Evolutionary conservation across 2,329 filamentous ascomycete species (phyloP).

Genomic region (Macrophomina pseudophaseolina): DNA sequence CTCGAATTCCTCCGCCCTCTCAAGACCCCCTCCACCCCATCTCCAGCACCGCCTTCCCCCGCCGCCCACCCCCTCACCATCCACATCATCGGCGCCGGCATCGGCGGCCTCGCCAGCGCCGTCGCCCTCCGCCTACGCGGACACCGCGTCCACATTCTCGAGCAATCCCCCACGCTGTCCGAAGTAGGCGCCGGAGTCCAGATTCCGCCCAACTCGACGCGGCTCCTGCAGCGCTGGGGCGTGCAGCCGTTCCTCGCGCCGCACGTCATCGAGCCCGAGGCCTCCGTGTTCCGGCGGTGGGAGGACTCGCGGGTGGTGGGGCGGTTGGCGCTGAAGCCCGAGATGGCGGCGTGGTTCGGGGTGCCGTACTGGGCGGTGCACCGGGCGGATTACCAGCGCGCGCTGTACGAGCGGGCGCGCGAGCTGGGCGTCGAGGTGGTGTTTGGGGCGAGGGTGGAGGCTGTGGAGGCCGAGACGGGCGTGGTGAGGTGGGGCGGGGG

Average conservation of each 20-base stretch:
- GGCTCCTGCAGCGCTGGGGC: conserved; percentile 54
- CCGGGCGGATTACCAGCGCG: conserved; percentile 32
- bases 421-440: conserved; percentile 31
- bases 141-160: conserved; percentile 41
- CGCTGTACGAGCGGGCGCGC: conserved; percentile 30
- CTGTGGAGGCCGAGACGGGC: conserved; percentile 26
- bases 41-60: background rate
- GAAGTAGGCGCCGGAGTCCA: conserved; percentile 33
- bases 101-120: conserved; percentile 31
- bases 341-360: conserved; percentile 45
- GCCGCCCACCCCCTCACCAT: conserved; percentile 16
- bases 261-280: conserved; percentile 45
- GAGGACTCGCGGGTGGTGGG: conserved; percentile 53
- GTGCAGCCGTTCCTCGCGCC: conserved; percentile 36
- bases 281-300: conserved; percentile 58
- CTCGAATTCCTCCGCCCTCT: conserved; percentile 29
- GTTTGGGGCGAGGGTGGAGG: conserved; percentile 28
- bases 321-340: conserved; percentile 57
- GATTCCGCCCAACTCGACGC: conserved; percentile 38
- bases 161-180: conserved; percentile 40
- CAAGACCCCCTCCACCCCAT: background rate
- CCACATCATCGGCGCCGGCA: conserved; percentile 30
- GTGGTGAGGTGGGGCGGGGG: conserved; percentile 44
- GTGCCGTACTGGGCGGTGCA: conserved; percentile 35
- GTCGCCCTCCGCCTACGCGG: conserved; percentile 29